Base-by-base conservation (phyloP, 202 grass and related monocot genomes). In the Dendrocalamus latiflorus region DNA sequence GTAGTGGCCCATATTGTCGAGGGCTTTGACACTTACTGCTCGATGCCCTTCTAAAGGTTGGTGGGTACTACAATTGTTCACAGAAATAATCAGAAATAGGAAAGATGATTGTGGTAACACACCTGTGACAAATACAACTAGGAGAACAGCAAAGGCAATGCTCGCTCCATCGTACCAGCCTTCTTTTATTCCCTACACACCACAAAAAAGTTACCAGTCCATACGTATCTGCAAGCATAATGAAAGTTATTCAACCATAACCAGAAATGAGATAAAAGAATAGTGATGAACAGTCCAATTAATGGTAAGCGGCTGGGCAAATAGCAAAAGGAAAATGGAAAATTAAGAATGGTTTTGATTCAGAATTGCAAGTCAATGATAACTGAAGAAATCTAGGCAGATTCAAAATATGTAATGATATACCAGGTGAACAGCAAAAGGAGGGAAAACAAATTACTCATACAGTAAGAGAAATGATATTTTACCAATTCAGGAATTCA, bases 101-200 rank as follows among this genome's bases (percentile, higher is more conserved):
- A n/a, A n/a, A n/a, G n/a, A n/a, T n/a, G n/a, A n/a, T n/a, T 14
- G 18, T 9, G 53, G 14, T 58, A 18, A 42, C 39, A 55, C 73
- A 99, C 96, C 96, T 71, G 96, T 99, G 75, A 99, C 93, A 83
- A 93, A 49, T 43, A 99, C 79, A 81, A 99, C 93, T n/a, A 99
- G 86, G 63, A 95, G 87, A 81, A 99, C 96, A 53, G 96, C 96
- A 76, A 99, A 99, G 9, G 65, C 93, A 58, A 99, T 95, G 87
- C 96, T 99, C 1, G 90, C 93, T 63, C 96, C 96, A 95, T 99
- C 96, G 55, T 92, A 95, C 96, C 96, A 99, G 17, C 96, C 96
- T 88, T 99, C 89, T 83, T 99, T 92, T 86, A 99, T 89, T 9
- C 96, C 96, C 96, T 98, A 72, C 65, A 81, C 12, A 68, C 41